phyloP scores from a whole-genome alignment of 441 rosid species.

The Omphalea diandra region DNA sequence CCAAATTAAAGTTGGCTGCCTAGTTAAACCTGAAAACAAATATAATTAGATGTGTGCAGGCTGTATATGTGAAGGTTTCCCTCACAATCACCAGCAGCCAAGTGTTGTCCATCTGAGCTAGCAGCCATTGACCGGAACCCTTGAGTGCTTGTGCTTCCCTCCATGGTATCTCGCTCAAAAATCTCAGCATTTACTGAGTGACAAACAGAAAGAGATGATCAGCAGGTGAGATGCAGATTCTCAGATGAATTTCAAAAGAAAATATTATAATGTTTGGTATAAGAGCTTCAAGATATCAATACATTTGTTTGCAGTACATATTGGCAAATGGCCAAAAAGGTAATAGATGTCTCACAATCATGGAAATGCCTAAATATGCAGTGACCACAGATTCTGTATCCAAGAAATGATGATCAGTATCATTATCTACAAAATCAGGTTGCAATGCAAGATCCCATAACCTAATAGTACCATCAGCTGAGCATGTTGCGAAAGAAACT shows the following conservation, averaged over 20 bases:
- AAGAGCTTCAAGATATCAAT: conserved; percentile 5
- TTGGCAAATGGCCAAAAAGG: conserved; percentile 5
- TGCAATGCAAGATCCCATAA: conserved; percentile 79
- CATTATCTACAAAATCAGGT: conserved; percentile 37
- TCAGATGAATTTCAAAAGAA: background rate
- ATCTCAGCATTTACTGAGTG: conserved; percentile 63
- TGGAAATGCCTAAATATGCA: conserved; percentile 53
- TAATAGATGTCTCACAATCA: conserved; percentile 14
- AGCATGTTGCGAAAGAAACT: conserved; percentile 85
- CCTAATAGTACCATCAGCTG: conserved; percentile 83
- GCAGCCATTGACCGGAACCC: conserved; percentile 77
- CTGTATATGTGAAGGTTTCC: conserved; percentile 87
- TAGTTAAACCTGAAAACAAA: conserved; percentile 53
- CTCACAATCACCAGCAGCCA: conserved; percentile 82
- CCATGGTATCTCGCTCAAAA: conserved; percentile 66
- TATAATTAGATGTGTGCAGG: conserved; percentile 60
- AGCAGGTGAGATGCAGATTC: conserved; percentile 5
- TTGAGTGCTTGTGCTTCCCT: conserved; percentile 47
- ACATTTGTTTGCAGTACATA: background rate
- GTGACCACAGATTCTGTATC: conserved; percentile 33
- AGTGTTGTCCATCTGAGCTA: conserved; percentile 75
- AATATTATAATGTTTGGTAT: conserved; percentile 3
- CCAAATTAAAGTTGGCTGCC: conserved; percentile 18
- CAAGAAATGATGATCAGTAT: conserved; percentile 28
- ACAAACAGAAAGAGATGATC: conserved; percentile 15